These are phyloP conservation scores for Phaeophleospora eucalypticola DNA, from an alignment of 2,329 filamentous ascomycete genomes.

Conservation along the genomic window DNA sequence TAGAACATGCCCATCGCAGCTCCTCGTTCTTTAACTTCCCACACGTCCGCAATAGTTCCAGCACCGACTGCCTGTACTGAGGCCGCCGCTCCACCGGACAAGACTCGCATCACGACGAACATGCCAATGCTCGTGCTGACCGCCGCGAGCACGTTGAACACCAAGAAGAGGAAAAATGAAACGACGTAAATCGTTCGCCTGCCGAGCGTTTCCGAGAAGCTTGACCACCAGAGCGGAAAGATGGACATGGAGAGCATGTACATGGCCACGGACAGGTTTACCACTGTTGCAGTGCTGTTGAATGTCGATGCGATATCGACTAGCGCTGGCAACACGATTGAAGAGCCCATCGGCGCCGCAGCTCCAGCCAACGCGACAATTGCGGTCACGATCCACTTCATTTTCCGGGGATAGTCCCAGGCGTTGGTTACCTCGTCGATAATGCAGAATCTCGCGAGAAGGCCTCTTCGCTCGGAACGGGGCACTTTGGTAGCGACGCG, in stretches of 20 bases:
- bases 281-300: conserved; percentile 58
- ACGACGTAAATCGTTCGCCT: conserved; percentile 73
- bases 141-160: conserved; percentile 68
- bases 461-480: conserved; percentile 59
- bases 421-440: conserved; percentile 76
- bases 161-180: conserved; percentile 67
- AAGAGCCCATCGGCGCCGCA: conserved; percentile 76
- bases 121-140: conserved; percentile 66
- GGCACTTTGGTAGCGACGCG: conserved; percentile 45
- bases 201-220: conserved; percentile 68
- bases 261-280: conserved; percentile 71
- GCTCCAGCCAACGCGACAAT: conserved; percentile 73
- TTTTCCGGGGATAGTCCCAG: conserved; percentile 65
- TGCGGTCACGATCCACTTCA: conserved; percentile 81
- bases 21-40: conserved; percentile 68
- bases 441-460: conserved; percentile 66
- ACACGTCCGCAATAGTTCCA: conserved; percentile 77
- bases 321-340: conserved; percentile 75
- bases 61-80: conserved; percentile 80
- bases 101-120: conserved; percentile 71
- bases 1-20: conserved; percentile 82
- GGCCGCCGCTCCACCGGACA: conserved; percentile 71
- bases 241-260: conserved; percentile 80
- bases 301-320: conserved; percentile 60
- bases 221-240: conserved; percentile 83